These are phyloP conservation scores for Solanum megistacrolobum DNA, from an alignment of 257 asterid species.

Conservation along the genomic window DNA sequence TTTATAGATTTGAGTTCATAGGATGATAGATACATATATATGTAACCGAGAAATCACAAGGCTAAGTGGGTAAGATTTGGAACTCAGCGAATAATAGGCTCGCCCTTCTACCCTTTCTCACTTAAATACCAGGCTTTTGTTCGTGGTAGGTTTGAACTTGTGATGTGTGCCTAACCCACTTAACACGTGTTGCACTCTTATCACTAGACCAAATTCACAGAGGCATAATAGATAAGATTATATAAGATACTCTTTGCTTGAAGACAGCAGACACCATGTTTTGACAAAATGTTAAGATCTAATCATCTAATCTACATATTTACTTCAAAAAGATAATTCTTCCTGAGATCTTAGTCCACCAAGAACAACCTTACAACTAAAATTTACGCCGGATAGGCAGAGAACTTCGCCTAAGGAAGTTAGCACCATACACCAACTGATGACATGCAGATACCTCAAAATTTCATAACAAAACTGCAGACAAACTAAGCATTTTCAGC, in stretches of 20 bases:
- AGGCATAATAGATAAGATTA: background rate
- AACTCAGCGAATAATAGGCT: background rate
- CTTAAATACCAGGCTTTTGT: background rate
- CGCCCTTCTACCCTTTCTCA: background rate
- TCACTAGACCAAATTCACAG: background rate
- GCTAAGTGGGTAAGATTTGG: background rate
- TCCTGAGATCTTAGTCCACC: background rate
- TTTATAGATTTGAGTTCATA: background rate
- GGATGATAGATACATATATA: background rate
- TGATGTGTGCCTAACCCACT: background rate
- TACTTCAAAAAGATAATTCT: background rate
- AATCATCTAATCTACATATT: background rate
- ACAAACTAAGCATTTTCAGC: background rate
- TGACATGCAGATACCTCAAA: background rate
- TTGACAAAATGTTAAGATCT: background rate
- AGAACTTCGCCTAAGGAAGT: background rate
- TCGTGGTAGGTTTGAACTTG: accelerated
- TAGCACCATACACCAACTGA: background rate
- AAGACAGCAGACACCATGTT: background rate
- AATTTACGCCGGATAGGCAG: background rate
- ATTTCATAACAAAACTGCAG: background rate
- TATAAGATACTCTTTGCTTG: background rate
- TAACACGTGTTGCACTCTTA: background rate
- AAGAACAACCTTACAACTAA: background rate
- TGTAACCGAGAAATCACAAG: background rate